phyloP scores from a whole-genome alignment of 768 basidiomycete species.

The Boletus rubroflammeus region DNA sequence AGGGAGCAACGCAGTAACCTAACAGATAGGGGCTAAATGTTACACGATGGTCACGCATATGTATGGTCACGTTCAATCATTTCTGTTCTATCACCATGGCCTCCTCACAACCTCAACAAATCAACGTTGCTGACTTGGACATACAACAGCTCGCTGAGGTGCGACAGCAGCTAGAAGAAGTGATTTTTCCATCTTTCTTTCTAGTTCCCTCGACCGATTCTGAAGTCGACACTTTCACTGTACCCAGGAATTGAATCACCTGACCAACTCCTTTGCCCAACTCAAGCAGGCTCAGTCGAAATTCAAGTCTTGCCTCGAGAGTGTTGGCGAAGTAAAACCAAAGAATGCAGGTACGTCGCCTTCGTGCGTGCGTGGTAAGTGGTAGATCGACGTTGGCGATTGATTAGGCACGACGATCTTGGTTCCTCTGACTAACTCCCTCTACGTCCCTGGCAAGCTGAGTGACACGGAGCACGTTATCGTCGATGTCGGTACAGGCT shows the following conservation, averaged over 20 bases:
- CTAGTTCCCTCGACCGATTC: neutral
- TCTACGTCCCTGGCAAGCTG: constrained; percentile 93
- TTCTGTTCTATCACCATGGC: constrained; percentile 30
- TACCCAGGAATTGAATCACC: constrained; percentile 81
- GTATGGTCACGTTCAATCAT: constrained; percentile 5
- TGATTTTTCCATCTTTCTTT: constrained; percentile 25
- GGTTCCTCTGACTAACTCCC: constrained; percentile 89
- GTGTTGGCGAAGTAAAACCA: constrained; percentile 69
- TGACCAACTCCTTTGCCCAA: constrained; percentile 88
- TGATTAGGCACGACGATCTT: constrained; percentile 77
- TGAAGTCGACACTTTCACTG: neutral
- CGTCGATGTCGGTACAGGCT: constrained; percentile 94
- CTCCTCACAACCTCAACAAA: constrained; percentile 54
- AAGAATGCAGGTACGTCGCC: constrained; percentile 52
- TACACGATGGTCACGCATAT: constrained; percentile 6
- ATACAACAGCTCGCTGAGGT: constrained; percentile 85
- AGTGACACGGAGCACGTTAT: constrained; percentile 82
- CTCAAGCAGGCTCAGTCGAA: constrained; percentile 91
- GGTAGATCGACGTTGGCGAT: neutral
- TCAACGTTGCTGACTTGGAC: constrained; percentile 81
- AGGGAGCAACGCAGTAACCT: no score
- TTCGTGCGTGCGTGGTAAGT: neutral
- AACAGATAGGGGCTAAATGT: constrained; percentile 7
- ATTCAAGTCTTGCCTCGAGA: constrained; percentile 84
- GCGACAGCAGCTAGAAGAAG: constrained; percentile 89